Evolutionary conservation across 352 stramenopile genomes (phyloP).

Genomic region (Phytopythium vexans): DNA sequence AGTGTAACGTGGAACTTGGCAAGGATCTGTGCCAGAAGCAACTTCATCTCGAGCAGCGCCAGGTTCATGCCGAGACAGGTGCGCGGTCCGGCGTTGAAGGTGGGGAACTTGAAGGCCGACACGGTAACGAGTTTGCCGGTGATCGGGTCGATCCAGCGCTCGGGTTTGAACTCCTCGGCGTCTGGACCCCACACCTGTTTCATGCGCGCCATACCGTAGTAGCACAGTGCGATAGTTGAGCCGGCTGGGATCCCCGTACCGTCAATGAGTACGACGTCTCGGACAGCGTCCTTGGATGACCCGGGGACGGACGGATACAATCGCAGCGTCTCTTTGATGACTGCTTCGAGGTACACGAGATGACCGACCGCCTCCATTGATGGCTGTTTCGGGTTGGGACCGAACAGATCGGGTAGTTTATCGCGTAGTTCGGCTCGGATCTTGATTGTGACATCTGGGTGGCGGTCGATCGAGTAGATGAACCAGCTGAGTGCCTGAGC

Average conservation of each 20-base stretch:
- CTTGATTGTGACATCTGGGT: constrained; percentile 26
- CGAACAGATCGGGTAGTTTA: constrained; percentile 8
- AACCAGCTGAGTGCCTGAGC: constrained; percentile 41
- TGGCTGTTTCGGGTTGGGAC: background rate
- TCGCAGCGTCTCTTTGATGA: constrained; percentile 5
- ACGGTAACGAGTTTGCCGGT: constrained; percentile 29
- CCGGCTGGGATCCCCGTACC: constrained; percentile 29
- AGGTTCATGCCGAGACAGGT: constrained; percentile 68
- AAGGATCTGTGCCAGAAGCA: constrained; percentile 52
- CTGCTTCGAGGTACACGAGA: constrained; percentile 11
- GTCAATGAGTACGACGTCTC: constrained; percentile 17
- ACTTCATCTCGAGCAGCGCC: constrained; percentile 81
- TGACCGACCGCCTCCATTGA: background rate
- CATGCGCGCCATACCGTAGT: constrained; percentile 57
- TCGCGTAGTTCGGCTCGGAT: constrained; percentile 16
- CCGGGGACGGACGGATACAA: too few species aligned
- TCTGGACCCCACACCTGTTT: constrained; percentile 54
- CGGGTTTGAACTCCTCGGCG: constrained; percentile 49
- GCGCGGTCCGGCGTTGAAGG: constrained; percentile 69
- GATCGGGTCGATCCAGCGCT: constrained; percentile 52
- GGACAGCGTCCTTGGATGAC: too few species aligned
- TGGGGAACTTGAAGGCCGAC: constrained; percentile 57
- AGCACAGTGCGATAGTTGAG: constrained; percentile 25
- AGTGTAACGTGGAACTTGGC: constrained; percentile 56
- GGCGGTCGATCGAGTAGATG: constrained; percentile 31